Evolutionary conservation across 2,329 filamentous ascomycete genomes (phyloP).

Genomic region (Pseudogymnoascus sp.): DNA sequence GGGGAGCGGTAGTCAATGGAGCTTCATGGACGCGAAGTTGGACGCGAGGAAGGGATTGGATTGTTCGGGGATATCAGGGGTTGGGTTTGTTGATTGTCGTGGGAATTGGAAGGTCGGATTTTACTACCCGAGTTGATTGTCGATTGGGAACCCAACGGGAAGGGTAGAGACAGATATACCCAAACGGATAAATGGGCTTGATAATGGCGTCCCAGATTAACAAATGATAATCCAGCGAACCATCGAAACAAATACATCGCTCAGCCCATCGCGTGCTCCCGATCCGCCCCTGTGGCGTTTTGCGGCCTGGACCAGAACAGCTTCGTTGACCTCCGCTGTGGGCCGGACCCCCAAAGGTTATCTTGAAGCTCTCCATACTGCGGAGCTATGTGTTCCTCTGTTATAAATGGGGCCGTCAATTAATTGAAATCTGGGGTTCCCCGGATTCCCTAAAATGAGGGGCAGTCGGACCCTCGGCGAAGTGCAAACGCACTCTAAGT

Average conservation of each 20-base stretch:
- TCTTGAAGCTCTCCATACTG: neutral
- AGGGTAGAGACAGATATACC: neutral
- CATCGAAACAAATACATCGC: neutral
- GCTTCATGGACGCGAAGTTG: neutral
- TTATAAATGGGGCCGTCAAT: neutral
- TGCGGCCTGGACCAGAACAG: neutral
- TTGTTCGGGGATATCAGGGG: neutral
- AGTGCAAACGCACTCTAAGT: too few species aligned
- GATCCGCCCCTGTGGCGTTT: neutral
- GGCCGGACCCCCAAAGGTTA: neutral
- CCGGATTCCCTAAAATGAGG: neutral
- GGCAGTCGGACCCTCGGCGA: too few species aligned
- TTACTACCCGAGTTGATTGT: neutral
- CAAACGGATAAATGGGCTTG: neutral
- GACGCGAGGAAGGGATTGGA: neutral
- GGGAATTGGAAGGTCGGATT: neutral
- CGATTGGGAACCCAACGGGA: neutral
- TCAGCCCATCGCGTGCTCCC: neutral
- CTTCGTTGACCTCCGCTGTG: neutral
- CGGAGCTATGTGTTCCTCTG: too few species aligned
- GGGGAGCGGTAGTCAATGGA: neutral
- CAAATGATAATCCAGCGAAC: neutral
- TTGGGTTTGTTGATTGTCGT: neutral
- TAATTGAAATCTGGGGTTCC: neutral
- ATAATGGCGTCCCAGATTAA: neutral